phyloP scores from a whole-genome alignment of 2,329 filamentous ascomycete species.

The Byssochlamys sp. region DNA sequence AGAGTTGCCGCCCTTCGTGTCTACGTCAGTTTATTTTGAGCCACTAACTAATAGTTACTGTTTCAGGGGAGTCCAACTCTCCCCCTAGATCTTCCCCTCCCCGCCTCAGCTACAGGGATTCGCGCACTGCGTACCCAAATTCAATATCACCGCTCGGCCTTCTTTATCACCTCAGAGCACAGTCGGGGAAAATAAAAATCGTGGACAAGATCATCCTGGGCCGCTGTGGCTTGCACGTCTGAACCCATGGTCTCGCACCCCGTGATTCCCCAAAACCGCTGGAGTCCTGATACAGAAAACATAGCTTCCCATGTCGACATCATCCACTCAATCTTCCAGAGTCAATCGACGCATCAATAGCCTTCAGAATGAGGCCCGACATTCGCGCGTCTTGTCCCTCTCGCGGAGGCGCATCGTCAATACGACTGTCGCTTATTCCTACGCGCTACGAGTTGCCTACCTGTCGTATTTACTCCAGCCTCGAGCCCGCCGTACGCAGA shows the following conservation, averaged over 20 bases:
- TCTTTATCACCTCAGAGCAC: not conserved
- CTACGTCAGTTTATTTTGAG: conserved; percentile 14
- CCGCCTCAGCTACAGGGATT: not conserved
- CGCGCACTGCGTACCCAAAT: not conserved
- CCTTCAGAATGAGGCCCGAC: conserved; percentile 34
- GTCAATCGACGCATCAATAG: conserved; percentile 39
- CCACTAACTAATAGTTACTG: conserved; percentile 3
- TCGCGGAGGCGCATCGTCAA: conserved; percentile 35
- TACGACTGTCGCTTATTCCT: conserved; percentile 76
- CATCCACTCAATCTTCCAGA: conserved; percentile 37
- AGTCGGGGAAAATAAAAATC: not conserved
- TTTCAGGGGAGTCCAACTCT: conserved; percentile 15
- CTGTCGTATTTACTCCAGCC: conserved; percentile 89
- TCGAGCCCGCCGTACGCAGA: conserved; percentile 79
- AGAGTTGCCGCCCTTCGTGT: conserved; percentile 4
- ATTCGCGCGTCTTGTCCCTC: conserved; percentile 35
- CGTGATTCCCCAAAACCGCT: conserved; percentile 15
- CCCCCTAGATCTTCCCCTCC: conserved; percentile 6
- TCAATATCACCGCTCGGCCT: not conserved
- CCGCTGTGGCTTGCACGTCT: conserved; percentile 1
- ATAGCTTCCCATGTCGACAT: conserved; percentile 35
- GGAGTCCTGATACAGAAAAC: conserved; percentile 14
- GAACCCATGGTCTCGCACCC: conserved; percentile 26
- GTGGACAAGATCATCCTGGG: not conserved
- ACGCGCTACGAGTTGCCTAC: conserved; percentile 80